Conservation (phyloP, 768 basidiomycete genomes). For the Leccinum disarticulatum region DNA sequence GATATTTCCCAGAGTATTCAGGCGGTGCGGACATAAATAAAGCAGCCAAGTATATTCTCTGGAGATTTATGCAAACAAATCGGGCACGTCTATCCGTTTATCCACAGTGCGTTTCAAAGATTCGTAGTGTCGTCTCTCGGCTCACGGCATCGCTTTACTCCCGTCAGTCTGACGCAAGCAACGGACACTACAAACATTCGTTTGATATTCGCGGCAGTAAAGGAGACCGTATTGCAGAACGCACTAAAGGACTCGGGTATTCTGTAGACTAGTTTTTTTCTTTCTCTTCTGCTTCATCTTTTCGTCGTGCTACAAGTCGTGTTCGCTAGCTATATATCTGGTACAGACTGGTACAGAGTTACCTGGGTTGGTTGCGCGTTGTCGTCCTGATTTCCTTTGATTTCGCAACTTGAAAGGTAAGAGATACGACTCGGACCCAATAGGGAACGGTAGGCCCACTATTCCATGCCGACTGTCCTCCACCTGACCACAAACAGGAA, state of each 20-base stretch:
- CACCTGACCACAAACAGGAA: no score
- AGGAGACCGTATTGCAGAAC: constrained; percentile 92
- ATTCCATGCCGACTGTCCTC: no score
- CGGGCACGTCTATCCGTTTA: constrained; percentile 82
- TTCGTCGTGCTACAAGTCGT: constrained; percentile 11
- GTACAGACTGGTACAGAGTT: constrained; percentile 9
- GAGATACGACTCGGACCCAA: no score
- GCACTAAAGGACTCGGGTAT: constrained; percentile 85
- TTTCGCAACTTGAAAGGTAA: no score
- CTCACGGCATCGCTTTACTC: neutral
- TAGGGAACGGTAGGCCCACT: no score
- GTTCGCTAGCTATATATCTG: constrained; percentile 27
- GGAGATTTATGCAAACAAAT: constrained; percentile 94
- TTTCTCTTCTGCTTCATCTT: neutral
- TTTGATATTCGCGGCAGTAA: constrained; percentile 83
- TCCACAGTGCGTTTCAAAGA: constrained; percentile 67
- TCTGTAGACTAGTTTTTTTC: constrained; percentile 40
- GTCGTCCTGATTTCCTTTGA: neutral
- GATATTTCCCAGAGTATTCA: constrained; percentile 85
- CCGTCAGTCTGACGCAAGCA: constrained; percentile 73
- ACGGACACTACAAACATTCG: constrained; percentile 85
- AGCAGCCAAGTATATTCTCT: constrained; percentile 91
- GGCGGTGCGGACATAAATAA: constrained; percentile 91
- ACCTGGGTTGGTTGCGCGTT: neutral
- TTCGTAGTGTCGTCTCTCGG: neutral